A percentile compares a stretch with the other conserved stretches of the same genome.
Conservation (phyloP, 768 basidiomycete species). For the Jaapia argillacea region DNA sequence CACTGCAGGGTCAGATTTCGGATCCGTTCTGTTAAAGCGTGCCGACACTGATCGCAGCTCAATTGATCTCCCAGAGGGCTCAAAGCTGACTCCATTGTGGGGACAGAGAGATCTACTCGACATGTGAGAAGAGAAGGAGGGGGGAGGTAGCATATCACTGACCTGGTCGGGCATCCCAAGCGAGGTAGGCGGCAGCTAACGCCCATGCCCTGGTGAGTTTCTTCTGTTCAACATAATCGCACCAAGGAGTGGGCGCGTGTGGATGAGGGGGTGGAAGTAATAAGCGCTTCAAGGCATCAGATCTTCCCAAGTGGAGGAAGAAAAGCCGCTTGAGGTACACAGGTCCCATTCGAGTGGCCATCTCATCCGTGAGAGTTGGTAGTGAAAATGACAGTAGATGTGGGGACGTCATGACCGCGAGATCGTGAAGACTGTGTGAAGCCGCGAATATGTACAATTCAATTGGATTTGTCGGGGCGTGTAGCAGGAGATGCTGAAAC, state of each 20-base stretch:
- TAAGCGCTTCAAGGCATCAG: conserved; percentile 74
- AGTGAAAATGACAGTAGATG: conserved; percentile 68
- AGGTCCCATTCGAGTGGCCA: conserved; percentile 61
- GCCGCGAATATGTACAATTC: conserved; percentile 69
- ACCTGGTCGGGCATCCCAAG: conserved; percentile 81
- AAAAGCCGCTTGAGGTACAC: conserved; percentile 74
- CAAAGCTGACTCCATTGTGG: conserved; percentile 62
- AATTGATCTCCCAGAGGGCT: conserved; percentile 61
- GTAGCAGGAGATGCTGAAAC: conserved; percentile 48
- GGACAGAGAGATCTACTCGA: conserved; percentile 56
- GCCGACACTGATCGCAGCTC: conserved; percentile 58
- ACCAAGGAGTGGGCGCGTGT: conserved; percentile 58
- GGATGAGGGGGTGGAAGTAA: conserved; percentile 66
- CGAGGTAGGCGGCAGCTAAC: conserved; percentile 70
- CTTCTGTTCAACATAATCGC: conserved; percentile 72
- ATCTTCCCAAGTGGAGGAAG: conserved; percentile 75
- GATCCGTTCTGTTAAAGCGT: conserved; percentile 52
- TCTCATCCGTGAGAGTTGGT: conserved; percentile 57
- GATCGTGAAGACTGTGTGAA: conserved; percentile 52
- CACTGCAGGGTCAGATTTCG: conserved; percentile 63
- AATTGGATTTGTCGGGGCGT: conserved; percentile 59
- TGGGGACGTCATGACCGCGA: conserved; percentile 67
- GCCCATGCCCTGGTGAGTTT: conserved; percentile 76
- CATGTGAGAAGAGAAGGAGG: background rate
- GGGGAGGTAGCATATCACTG: conserved; percentile 11